Conservation (phyloP, 1,284 basidiomycete species). For the Apiotrichum akiyoshidainum region DNA sequence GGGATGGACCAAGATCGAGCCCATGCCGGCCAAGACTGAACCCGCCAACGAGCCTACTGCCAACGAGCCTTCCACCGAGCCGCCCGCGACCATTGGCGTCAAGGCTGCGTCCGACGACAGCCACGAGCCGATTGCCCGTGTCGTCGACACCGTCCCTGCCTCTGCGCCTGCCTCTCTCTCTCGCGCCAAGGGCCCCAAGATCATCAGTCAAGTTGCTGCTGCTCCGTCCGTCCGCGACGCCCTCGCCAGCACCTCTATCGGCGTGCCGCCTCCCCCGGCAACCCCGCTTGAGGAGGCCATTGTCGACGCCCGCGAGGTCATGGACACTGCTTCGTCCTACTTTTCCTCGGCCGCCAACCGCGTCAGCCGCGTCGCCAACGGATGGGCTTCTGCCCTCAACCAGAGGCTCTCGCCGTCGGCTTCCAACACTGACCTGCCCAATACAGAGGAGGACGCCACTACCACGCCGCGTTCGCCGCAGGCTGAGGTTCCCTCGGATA, state of each 20-base stretch:
- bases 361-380: constrained; percentile 1
- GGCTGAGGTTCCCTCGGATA: background rate
- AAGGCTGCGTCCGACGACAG: background rate
- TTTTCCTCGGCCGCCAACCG: constrained; percentile 4
- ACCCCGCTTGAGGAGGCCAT: background rate
- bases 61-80: background rate
- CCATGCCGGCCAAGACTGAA: too few relatives aligned
- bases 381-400: background rate
- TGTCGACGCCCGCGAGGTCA: background rate
- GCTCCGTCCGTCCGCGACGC: background rate
- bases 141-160: background rate
- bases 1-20: constrained; percentile 1
- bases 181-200: background rate
- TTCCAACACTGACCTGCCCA: background rate
- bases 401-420: background rate
- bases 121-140: background rate
- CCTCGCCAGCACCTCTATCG: background rate
- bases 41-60: too few relatives aligned
- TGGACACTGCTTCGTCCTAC: constrained; percentile 1
- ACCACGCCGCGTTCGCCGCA: background rate
- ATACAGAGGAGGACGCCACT: background rate
- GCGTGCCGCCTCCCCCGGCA: background rate
- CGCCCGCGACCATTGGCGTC: too few relatives aligned
- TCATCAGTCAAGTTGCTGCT: background rate
- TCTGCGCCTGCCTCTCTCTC: constrained; percentile 1